These are phyloP conservation scores for Verbascum thapsus DNA, from an alignment of 257 asterid genomes.

Conservation along the genomic window DNA sequence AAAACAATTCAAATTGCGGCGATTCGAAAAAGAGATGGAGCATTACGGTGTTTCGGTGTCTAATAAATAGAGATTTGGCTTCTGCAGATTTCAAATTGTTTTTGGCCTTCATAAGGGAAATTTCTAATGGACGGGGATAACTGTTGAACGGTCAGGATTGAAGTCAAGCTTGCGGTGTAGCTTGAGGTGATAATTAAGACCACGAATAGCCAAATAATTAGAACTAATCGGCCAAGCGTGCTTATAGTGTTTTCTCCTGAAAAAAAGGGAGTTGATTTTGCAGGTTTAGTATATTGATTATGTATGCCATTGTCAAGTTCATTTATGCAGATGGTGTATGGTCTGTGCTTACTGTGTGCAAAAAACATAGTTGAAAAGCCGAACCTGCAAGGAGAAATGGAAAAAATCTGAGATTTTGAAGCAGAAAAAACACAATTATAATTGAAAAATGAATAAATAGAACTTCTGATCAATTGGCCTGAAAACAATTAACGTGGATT, in stretches of 20 bases:
- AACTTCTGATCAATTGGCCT: too few relatives aligned
- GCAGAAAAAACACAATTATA: not conserved
- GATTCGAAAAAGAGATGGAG: too few relatives aligned
- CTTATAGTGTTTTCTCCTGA: constrained; percentile 60
- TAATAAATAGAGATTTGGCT: too few relatives aligned
- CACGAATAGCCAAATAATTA: constrained; percentile 62
- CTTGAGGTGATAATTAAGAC: constrained; percentile 58
- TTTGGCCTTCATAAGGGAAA: too few relatives aligned
- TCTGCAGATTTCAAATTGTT: too few relatives aligned
- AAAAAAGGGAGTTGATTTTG: constrained; percentile 15
- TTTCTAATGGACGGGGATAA: constrained; percentile 47
- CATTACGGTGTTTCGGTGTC: too few relatives aligned
- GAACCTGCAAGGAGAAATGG: constrained; percentile 45
- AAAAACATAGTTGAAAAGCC: constrained; percentile 64
- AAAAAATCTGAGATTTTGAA: not conserved
- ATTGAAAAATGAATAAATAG: constrained; percentile 26
- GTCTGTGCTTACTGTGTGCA: constrained; percentile 52
- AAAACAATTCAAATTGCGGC: too few relatives aligned
- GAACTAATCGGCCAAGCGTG: constrained; percentile 54
- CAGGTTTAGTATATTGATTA: not conserved
- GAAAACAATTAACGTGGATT: too few relatives aligned
- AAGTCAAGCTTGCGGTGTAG: constrained; percentile 70
- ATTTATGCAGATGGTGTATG: too few relatives aligned
- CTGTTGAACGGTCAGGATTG: constrained; percentile 60
- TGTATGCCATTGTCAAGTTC: not conserved